phyloP scores from a whole-genome alignment of 371 early-diverging fungal species.

The Basidiobolus meristosporus region DNA sequence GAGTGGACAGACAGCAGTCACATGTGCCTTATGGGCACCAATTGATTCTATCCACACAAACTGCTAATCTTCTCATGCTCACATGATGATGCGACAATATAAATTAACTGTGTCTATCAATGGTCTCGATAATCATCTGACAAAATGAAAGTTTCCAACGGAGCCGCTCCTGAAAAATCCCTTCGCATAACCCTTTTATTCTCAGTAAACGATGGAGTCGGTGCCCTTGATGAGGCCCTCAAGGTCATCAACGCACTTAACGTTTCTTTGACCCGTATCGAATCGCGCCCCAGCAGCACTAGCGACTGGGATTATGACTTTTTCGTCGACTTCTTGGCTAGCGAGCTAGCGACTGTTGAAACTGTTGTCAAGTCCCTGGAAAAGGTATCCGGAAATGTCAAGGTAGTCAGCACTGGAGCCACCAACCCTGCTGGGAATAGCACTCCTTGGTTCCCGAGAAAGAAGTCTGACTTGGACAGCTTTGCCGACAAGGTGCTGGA shows the following conservation, averaged over 20 bases:
- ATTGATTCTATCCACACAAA: too few species aligned
- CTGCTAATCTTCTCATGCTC: too few species aligned
- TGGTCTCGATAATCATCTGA: too few species aligned
- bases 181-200: not conserved
- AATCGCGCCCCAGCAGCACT: slow-evolving; percentile 69
- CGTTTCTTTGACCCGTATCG: slow-evolving; percentile 80
- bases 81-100: too few species aligned
- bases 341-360: slow-evolving; percentile 8
- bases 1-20: too few species aligned
- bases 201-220: slow-evolving; percentile 18
- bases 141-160: too few species aligned
- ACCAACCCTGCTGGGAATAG: not conserved
- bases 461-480: slow-evolving; percentile 76
- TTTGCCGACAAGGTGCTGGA: slow-evolving; percentile 85
- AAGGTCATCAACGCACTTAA: slow-evolving; percentile 43
- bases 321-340: slow-evolving; percentile 70
- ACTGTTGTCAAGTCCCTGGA: slow-evolving; percentile 14
- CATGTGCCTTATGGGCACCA: too few species aligned
- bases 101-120: too few species aligned
- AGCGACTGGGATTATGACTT: slow-evolving; percentile 77
- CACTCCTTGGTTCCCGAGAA: slow-evolving; percentile 90
- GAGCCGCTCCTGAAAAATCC: too few species aligned
- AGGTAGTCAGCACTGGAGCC: slow-evolving; percentile 18
- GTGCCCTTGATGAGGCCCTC: slow-evolving; percentile 71
- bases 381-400: slow-evolving; percentile 35